These are phyloP conservation scores for Serendipita sp. DNA, from an alignment of 768 basidiomycete species.

Conservation along the genomic window DNA sequence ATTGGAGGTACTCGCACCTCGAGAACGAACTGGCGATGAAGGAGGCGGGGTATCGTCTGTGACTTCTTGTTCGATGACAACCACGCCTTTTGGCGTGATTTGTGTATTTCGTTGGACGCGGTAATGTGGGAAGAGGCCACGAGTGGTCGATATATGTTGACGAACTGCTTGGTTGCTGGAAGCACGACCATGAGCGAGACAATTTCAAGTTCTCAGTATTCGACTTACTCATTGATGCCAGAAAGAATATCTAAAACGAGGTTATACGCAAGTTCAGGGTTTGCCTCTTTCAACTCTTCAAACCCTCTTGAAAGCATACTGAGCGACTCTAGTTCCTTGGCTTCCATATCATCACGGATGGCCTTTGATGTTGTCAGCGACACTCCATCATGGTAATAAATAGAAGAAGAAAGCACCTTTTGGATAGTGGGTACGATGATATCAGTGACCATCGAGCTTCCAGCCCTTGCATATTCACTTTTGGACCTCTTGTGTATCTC, in stretches of 20 bases:
- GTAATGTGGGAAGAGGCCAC: slow-evolving; percentile 64
- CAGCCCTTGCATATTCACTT: slow-evolving; percentile 50
- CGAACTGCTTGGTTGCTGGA: slow-evolving; percentile 60
- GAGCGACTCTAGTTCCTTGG: slow-evolving; percentile 72
- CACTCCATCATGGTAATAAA: neutral
- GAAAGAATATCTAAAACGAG: slow-evolving; percentile 78
- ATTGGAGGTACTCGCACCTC: neutral
- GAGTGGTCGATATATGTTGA: slow-evolving; percentile 69
- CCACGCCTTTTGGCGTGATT: slow-evolving; percentile 69
- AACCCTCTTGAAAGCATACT: slow-evolving; percentile 86
- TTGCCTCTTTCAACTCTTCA: slow-evolving; percentile 63
- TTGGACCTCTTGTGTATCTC: slow-evolving; percentile 30
- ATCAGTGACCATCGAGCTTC: slow-evolving; percentile 57
- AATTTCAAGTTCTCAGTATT: neutral
- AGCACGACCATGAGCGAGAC: slow-evolving; percentile 7
- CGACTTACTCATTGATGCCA: slow-evolving; percentile 77
- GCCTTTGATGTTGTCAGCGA: slow-evolving; percentile 10
- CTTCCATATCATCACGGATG: slow-evolving; percentile 50
- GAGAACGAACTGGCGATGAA: neutral
- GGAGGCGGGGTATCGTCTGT: slow-evolving; percentile 3
- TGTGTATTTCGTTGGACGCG: slow-evolving; percentile 65
- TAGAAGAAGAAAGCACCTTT: slow-evolving; percentile 36
- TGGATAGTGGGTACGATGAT: slow-evolving; percentile 68
- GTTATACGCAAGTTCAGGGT: slow-evolving; percentile 74
- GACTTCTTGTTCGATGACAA: slow-evolving; percentile 70